Evolutionary conservation across 306 rosid genomes (phyloP).

Genomic region (Inga oerstediana): DNA sequence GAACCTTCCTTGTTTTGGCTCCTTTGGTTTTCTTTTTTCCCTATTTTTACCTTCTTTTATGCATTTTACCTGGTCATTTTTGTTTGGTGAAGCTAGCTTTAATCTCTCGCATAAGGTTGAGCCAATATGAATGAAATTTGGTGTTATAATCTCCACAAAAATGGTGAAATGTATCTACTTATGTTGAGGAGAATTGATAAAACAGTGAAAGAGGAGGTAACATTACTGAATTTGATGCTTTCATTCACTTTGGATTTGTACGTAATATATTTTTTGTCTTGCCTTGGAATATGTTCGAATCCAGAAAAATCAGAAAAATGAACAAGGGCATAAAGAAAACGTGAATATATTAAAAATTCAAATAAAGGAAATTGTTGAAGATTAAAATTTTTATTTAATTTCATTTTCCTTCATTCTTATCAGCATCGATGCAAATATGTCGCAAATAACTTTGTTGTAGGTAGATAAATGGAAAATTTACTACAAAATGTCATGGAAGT

Average conservation of each 20-base stretch:
- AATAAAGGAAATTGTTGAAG: neutral
- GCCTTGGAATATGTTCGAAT: neutral
- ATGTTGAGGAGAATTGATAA: neutral
- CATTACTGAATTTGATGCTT: neutral
- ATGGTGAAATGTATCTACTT: neutral
- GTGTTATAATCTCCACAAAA: neutral
- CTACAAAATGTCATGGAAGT: neutral
- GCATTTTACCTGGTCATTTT: slow-evolving; percentile 26
- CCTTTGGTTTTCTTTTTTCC: slow-evolving; percentile 27
- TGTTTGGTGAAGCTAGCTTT: slow-evolving; percentile 33
- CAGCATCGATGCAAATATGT: neutral
- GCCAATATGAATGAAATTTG: neutral
- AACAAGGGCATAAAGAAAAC: neutral
- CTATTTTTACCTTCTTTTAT: slow-evolving; percentile 39
- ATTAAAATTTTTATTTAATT: neutral
- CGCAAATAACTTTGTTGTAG: neutral
- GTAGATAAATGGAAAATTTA: neutral
- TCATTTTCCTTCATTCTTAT: neutral
- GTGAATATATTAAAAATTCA: neutral
- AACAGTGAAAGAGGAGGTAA: neutral
- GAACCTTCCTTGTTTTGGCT: neutral
- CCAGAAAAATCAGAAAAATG: neutral
- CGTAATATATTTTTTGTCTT: neutral
- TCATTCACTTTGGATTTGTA: neutral
- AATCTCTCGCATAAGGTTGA: neutral